These are phyloP conservation scores for Malus hybrid DNA, from an alignment of 331 rosid species.

Conservation along the genomic window DNA sequence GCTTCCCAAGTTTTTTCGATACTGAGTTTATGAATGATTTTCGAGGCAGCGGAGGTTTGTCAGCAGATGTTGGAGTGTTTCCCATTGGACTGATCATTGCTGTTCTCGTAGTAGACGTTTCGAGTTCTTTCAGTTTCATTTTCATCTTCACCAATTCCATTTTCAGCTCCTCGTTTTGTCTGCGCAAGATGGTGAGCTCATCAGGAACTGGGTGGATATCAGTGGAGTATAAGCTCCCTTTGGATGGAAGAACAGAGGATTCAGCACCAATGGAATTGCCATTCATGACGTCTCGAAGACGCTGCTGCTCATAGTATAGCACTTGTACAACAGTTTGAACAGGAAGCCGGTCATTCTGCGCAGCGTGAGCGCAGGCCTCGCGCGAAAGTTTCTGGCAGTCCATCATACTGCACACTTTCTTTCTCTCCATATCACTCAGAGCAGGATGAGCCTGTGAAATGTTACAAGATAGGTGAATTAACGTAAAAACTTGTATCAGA, in stretches of 20 bases:
- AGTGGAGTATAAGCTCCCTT: constrained; percentile 37
- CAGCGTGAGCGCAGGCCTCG: constrained; percentile 94
- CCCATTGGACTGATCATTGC: constrained; percentile 39
- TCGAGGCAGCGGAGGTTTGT: constrained; percentile 71
- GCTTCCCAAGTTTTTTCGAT: constrained; percentile 59
- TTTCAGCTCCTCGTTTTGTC: constrained; percentile 72
- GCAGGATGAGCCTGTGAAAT: constrained; percentile 76
- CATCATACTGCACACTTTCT: constrained; percentile 89
- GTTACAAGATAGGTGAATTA: not conserved
- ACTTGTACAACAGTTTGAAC: constrained; percentile 96
- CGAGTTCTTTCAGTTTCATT: constrained; percentile 65
- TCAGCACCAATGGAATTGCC: constrained; percentile 30
- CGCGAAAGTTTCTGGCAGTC: constrained; percentile 90
- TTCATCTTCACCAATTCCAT: constrained; percentile 71
- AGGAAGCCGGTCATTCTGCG: constrained; percentile 87
- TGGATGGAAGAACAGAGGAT: constrained; percentile 39
- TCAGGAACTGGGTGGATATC: constrained; percentile 40
- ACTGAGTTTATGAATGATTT: constrained; percentile 63
- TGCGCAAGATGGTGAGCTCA: constrained; percentile 53
- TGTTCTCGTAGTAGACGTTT: constrained; percentile 27
- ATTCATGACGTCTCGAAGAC: constrained; percentile 76
- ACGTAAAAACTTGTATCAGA: not conserved
- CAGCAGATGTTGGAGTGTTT: constrained; percentile 32
- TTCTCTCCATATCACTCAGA: constrained; percentile 84
- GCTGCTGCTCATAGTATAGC: constrained; percentile 83